These are phyloP conservation scores for Phytopythium delawarense DNA, from an alignment of 352 stramenopile genomes.

Conservation along the genomic window DNA sequence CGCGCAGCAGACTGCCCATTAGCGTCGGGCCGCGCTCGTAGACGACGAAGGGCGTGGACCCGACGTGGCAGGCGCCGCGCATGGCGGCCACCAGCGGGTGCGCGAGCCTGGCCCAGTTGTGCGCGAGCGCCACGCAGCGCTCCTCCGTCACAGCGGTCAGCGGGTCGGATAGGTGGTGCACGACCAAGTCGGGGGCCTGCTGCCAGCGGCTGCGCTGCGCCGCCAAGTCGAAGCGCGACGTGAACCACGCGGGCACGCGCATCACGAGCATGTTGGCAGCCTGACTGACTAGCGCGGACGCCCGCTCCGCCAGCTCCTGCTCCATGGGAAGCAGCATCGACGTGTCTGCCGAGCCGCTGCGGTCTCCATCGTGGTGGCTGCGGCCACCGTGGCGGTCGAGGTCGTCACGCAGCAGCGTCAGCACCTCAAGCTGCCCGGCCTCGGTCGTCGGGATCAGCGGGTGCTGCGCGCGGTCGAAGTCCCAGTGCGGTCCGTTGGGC, in stretches of 20 bases:
- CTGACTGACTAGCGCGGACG: constrained; percentile 18
- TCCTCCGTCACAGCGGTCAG: constrained; percentile 17
- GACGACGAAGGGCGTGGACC: constrained; percentile 23
- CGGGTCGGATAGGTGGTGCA: constrained; percentile 27
- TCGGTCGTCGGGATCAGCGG: background rate
- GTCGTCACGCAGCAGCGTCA: constrained; percentile 22
- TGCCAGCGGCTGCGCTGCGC: constrained; percentile 27
- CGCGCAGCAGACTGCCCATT: background rate
- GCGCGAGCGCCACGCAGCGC: constrained; percentile 18
- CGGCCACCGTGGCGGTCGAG: constrained; percentile 7
- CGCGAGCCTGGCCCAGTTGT: constrained; percentile 21
- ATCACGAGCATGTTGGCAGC: constrained; percentile 16
- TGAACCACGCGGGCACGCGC: constrained; percentile 28
- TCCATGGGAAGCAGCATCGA: constrained; percentile 21
- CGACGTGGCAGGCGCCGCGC: constrained; percentile 26
- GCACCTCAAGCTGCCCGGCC: constrained; percentile 16
- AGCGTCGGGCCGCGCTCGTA: constrained; percentile 1
- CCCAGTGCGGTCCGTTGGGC: background rate
- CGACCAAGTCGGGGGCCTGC: constrained; percentile 15
- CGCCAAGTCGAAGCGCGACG: constrained; percentile 21
- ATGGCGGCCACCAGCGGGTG: constrained; percentile 25
- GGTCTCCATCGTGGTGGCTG: background rate
- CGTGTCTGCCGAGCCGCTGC: no score
- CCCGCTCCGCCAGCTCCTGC: constrained; percentile 14
- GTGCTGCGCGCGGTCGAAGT: background rate